These are phyloP conservation scores for Colletotrichum gloeosporioides DNA, from an alignment of 2,329 filamentous ascomycete species.

Conservation along the genomic window DNA sequence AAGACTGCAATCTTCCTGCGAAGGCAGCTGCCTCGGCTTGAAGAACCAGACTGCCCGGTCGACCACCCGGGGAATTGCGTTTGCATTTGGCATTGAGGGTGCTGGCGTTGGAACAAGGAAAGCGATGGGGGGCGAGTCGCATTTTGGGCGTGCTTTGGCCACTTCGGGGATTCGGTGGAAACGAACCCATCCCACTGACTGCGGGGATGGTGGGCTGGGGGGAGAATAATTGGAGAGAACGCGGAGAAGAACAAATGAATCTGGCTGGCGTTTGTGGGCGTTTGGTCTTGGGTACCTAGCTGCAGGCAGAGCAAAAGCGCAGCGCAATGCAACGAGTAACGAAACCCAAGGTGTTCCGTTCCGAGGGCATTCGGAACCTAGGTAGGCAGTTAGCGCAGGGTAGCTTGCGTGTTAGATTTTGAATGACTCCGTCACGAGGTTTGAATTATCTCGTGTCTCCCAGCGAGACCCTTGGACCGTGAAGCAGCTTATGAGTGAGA, in stretches of 20 bases:
- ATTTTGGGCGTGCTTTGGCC: background rate
- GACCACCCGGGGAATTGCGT: background rate
- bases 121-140: background rate
- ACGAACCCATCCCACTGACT: background rate
- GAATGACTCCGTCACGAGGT: background rate
- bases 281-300: background rate
- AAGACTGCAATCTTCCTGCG: conserved; percentile 24
- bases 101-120: background rate
- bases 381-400: background rate
- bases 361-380: background rate
- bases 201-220: background rate
- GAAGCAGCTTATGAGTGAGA: background rate
- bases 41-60: background rate
- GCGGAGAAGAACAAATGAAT: background rate
- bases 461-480: background rate
- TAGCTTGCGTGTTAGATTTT: background rate
- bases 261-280: background rate
- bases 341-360: background rate
- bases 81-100: background rate
- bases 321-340: background rate
- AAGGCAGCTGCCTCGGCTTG: background rate
- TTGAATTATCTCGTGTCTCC: background rate
- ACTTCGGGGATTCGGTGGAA: conserved; percentile 4
- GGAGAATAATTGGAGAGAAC: background rate
- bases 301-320: background rate